These are phyloP conservation scores for Solanum etuberosum DNA, from an alignment of 257 asterid species.

Conservation along the genomic window DNA sequence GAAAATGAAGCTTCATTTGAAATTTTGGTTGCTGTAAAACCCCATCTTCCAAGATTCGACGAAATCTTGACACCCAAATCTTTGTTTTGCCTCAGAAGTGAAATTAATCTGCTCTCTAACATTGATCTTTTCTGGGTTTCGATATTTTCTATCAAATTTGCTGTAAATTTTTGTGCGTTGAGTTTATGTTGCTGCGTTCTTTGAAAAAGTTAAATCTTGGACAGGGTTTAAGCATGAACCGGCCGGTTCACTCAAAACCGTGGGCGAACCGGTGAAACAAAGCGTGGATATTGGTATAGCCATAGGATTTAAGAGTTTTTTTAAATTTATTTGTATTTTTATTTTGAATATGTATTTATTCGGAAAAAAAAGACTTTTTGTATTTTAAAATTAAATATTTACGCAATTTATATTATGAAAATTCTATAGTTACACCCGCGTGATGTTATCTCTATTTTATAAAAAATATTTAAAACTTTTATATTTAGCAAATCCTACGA, in stretches of 20 bases:
- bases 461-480: too few relatives aligned
- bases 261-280: background rate
- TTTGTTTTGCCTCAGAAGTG: slow-evolving; percentile 26
- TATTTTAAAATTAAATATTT: too few relatives aligned
- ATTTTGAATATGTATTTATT: too few relatives aligned
- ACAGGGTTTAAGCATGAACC: slow-evolving; percentile 10
- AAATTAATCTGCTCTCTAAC: slow-evolving; percentile 41
- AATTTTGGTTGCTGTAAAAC: background rate
- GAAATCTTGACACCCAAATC: slow-evolving; percentile 10
- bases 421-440: too few relatives aligned
- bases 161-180: background rate
- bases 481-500: too few relatives aligned
- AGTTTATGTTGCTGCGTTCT: background rate
- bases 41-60: slow-evolving; percentile 20
- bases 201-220: background rate
- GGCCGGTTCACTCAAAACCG: background rate
- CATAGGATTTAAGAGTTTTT: background rate
- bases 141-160: background rate
- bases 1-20: slow-evolving; percentile 1
- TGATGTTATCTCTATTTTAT: too few relatives aligned
- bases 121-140: background rate
- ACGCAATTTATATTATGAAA: too few relatives aligned
- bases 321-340: background rate
- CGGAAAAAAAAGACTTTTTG: too few relatives aligned
- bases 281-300: background rate